A percentile compares a stretch with the other conserved stretches of the same genome.
Conservation (phyloP, 768 basidiomycete species). For the Gautieria morchelliformis region DNA sequence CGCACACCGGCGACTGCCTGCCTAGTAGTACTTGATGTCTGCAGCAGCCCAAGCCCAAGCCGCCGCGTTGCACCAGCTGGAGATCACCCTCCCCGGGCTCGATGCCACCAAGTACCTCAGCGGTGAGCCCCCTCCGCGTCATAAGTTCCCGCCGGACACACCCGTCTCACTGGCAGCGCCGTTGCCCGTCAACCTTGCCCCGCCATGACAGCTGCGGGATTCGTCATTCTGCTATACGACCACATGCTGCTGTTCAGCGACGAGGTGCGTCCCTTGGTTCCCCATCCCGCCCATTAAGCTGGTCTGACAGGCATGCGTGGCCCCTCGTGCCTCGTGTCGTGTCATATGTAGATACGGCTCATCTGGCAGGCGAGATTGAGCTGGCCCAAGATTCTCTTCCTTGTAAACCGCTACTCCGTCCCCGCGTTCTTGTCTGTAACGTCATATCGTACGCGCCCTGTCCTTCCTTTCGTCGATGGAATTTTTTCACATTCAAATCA, state of each 20-base stretch:
- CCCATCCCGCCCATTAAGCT: no score
- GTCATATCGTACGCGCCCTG: constrained; percentile 20
- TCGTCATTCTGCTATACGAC: constrained; percentile 31
- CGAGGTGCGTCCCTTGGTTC: constrained; percentile 22
- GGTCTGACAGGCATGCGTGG: no score
- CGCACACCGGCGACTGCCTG: neutral
- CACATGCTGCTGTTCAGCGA: constrained; percentile 31
- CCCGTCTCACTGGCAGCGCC: no score
- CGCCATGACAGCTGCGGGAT: constrained; percentile 22
- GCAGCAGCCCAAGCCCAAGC: no score
- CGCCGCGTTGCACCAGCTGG: neutral
- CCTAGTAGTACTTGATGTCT: neutral
- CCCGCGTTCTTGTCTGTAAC: constrained; percentile 17
- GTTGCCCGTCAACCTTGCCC: no score
- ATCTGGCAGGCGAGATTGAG: constrained; percentile 31
- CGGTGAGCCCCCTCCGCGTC: neutral
- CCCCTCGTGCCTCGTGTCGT: no score
- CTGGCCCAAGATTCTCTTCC: constrained; percentile 29
- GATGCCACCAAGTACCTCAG: neutral
- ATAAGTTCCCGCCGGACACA: neutral
- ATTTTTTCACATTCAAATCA: neutral
- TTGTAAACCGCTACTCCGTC: constrained; percentile 31
- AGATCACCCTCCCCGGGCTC: neutral
- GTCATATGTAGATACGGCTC: constrained; percentile 13
- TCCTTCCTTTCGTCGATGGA: no score